Conservation (phyloP, 768 basidiomycete species). For the Boletus speciosus region DNA sequence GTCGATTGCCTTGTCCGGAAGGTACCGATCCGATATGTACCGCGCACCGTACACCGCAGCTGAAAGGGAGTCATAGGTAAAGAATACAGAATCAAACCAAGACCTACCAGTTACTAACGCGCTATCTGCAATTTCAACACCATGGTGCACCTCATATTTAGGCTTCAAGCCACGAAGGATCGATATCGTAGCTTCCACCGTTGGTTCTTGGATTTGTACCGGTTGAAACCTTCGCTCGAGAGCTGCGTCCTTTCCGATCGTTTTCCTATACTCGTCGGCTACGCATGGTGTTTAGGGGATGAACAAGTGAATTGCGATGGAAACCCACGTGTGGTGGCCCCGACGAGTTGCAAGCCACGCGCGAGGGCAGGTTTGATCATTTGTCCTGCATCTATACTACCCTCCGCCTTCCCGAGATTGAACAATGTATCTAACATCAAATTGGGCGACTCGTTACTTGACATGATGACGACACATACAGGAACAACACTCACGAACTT, state of each 20-base stretch:
- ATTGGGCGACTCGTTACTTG: not conserved
- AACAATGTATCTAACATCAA: slow-evolving; percentile 60
- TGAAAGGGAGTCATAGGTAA: slow-evolving; percentile 18
- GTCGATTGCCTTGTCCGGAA: slow-evolving; percentile 91
- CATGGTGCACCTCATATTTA: slow-evolving; percentile 88
- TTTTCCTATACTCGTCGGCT: slow-evolving; percentile 86
- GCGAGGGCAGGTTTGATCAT: slow-evolving; percentile 94
- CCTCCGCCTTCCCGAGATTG: slow-evolving; percentile 88
- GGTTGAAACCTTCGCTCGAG: slow-evolving; percentile 91
- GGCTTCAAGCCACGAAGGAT: slow-evolving; percentile 85
- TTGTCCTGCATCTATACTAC: slow-evolving; percentile 87
- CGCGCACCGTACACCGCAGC: slow-evolving; percentile 83
- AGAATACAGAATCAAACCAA: not conserved
- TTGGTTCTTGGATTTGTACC: slow-evolving; percentile 83
- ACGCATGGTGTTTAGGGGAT: not conserved
- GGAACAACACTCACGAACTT: slow-evolving; percentile 68
- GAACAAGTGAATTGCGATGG: not conserved
- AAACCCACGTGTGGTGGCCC: slow-evolving; percentile 80
- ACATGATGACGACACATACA: not conserved
- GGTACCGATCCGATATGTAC: slow-evolving; percentile 82
- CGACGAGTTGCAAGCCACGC: slow-evolving; percentile 81
- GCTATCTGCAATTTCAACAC: slow-evolving; percentile 85
- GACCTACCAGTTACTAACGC: slow-evolving; percentile 77
- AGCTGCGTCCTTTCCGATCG: slow-evolving; percentile 88
- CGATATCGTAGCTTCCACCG: slow-evolving; percentile 77